phyloP scores from a whole-genome alignment of 352 stramenopile species.

The Globisporangium splendens region DNA sequence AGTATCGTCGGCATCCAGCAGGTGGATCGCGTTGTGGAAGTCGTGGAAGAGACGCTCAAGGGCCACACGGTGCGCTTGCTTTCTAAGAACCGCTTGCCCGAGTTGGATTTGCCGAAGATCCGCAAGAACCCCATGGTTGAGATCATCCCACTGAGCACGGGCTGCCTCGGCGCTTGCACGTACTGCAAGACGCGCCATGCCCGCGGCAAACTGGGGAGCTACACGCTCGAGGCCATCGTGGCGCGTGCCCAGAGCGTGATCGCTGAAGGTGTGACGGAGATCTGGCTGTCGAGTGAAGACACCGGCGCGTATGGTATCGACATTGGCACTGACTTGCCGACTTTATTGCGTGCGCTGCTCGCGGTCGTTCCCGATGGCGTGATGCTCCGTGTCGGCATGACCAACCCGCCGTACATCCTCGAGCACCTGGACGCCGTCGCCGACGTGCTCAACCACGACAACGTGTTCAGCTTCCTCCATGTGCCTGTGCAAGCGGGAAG shows the following conservation, averaged over 20 bases:
- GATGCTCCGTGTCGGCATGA: slow-evolving; percentile 93
- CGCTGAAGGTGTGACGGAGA: slow-evolving; percentile 83
- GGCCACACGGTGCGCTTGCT: slow-evolving; percentile 87
- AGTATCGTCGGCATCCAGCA: slow-evolving; percentile 90
- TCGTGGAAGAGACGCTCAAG: slow-evolving; percentile 90
- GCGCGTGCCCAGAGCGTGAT: slow-evolving; percentile 62
- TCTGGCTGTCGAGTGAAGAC: slow-evolving; percentile 91
- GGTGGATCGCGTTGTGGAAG: slow-evolving; percentile 89
- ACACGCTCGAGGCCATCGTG: slow-evolving; percentile 78
- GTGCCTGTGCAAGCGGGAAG: slow-evolving; percentile 90
- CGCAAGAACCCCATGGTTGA: slow-evolving; percentile 91
- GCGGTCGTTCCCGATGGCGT: slow-evolving; percentile 59
- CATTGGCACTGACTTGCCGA: slow-evolving; percentile 74
- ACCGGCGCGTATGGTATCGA: slow-evolving; percentile 91
- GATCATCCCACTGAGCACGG: slow-evolving; percentile 90
- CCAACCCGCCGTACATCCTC: slow-evolving; percentile 91
- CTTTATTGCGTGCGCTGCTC: slow-evolving; percentile 65
- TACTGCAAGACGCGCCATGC: slow-evolving; percentile 94
- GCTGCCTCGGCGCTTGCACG: slow-evolving; percentile 89
- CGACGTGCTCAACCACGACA: slow-evolving; percentile 71
- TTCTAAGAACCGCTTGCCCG: slow-evolving; percentile 73
- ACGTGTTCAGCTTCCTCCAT: slow-evolving; percentile 90
- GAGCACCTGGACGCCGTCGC: slow-evolving; percentile 84
- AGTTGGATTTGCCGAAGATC: slow-evolving; percentile 90
- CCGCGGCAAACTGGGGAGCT: slow-evolving; percentile 88